These are phyloP conservation scores for Venturia effusa DNA, from an alignment of 2,329 filamentous ascomycete genomes.

Conservation along the genomic window DNA sequence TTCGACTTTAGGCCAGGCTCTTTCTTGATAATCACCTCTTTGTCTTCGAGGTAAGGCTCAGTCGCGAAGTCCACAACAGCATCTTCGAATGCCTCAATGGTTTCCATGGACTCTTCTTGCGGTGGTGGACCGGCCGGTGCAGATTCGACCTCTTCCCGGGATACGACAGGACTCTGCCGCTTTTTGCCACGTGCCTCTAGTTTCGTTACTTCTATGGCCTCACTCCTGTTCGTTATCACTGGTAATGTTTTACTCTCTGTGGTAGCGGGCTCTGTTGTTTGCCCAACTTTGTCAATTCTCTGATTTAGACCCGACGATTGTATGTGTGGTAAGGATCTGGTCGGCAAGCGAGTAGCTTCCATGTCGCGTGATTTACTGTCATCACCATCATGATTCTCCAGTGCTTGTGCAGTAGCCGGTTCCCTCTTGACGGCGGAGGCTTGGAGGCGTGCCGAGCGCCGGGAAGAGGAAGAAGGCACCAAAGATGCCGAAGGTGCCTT, in stretches of 20 bases:
- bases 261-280: neutral
- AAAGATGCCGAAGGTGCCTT: neutral
- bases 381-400: neutral
- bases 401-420: neutral
- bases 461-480: neutral
- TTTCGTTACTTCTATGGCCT: too few species aligned
- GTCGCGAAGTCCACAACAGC: neutral
- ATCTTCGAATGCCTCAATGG: neutral
- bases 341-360: neutral
- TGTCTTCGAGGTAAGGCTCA: too few species aligned
- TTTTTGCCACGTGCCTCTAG: neutral
- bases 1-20: neutral
- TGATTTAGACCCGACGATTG: neutral
- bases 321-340: neutral
- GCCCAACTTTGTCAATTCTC: neutral
- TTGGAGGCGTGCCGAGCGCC: neutral
- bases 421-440: neutral
- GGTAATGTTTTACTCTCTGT: too few species aligned
- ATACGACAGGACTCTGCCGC: neutral
- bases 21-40: neutral
- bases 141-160: neutral
- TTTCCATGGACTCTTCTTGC: neutral
- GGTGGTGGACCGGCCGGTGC: neutral
- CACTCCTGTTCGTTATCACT: neutral
- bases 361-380: neutral